These are phyloP conservation scores for Xylaria venustula DNA, from an alignment of 495 filamentous ascomycete genomes.

Conservation along the genomic window DNA sequence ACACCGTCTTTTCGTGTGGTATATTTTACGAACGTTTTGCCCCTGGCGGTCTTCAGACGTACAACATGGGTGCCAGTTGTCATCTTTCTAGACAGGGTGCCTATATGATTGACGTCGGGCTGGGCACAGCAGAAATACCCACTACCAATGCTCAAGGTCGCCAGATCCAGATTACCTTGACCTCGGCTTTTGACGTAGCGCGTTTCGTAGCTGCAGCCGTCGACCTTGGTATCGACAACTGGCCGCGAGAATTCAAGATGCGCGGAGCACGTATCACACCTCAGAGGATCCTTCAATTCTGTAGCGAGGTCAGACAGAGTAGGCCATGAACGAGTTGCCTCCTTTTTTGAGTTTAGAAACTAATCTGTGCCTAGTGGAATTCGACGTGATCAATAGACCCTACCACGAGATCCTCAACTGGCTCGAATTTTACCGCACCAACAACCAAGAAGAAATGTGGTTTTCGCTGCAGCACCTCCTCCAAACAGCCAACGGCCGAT, in stretches of 20 bases:
- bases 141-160: constrained; percentile 46
- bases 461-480: constrained; percentile 45
- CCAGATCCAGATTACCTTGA: constrained; percentile 59
- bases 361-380: constrained; percentile 32
- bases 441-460: constrained; percentile 35
- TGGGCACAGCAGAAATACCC: constrained; percentile 57
- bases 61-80: constrained; percentile 50
- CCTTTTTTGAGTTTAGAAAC: constrained; percentile 7
- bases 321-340: constrained; percentile 8
- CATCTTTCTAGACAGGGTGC: constrained; percentile 55
- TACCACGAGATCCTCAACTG: constrained; percentile 44
- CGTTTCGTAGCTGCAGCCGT: constrained; percentile 63
- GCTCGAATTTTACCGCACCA: constrained; percentile 38
- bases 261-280: constrained; percentile 59
- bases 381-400: constrained; percentile 35
- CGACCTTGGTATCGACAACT: constrained; percentile 56
- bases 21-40: constrained; percentile 75
- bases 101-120: constrained; percentile 62
- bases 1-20: constrained; percentile 68
- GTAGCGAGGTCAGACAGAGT: constrained; percentile 43
- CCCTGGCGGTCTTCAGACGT: constrained; percentile 57
- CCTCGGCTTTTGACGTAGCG: constrained; percentile 64
- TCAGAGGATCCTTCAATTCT: constrained; percentile 46
- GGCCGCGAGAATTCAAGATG: constrained; percentile 68
- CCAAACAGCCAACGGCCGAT: constrained; percentile 50